Conservation (phyloP, 164 flowering plant genomes). For the Tinospora cordifolia region DNA sequence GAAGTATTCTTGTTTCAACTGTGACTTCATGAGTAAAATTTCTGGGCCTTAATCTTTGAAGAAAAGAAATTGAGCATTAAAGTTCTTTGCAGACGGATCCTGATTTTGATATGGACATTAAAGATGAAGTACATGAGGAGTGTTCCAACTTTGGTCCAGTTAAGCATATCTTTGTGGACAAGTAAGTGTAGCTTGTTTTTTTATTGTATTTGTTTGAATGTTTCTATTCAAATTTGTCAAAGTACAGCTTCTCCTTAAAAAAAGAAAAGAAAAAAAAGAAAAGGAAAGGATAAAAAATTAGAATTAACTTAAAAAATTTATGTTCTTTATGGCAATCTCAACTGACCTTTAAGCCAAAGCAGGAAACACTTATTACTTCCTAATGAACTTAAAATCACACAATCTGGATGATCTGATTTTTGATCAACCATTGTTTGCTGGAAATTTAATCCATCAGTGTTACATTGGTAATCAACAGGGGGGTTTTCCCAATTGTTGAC, state of each 20-base stretch:
- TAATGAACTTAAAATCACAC: not conserved
- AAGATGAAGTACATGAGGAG: constrained; percentile 84
- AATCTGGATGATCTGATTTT: not conserved
- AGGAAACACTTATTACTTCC: not conserved
- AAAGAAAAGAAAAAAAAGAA: too few relatives aligned
- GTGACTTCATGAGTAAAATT: not conserved
- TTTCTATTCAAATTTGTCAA: not conserved
- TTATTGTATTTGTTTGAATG: not conserved
- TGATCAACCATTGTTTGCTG: not conserved
- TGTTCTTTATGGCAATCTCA: not conserved
- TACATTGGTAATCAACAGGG: not conserved
- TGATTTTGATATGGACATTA: constrained; percentile 74
- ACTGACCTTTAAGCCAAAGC: not conserved
- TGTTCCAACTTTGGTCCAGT: constrained; percentile 81
- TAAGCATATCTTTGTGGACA: constrained; percentile 72
- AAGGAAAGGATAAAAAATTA: too few relatives aligned
- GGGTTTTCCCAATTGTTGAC: not conserved
- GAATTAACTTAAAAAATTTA: too few relatives aligned
- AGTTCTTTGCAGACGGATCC: constrained; percentile 59
- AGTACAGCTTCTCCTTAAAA: not conserved
- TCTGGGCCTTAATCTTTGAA: constrained; percentile 10
- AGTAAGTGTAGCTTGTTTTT: constrained; percentile 38
- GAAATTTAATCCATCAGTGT: not conserved
- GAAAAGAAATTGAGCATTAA: not conserved
- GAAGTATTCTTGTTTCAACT: constrained; percentile 11